phyloP scores from a whole-genome alignment of 2,329 filamentous ascomycete species.

The Fusarium pseudograminearum region DNA sequence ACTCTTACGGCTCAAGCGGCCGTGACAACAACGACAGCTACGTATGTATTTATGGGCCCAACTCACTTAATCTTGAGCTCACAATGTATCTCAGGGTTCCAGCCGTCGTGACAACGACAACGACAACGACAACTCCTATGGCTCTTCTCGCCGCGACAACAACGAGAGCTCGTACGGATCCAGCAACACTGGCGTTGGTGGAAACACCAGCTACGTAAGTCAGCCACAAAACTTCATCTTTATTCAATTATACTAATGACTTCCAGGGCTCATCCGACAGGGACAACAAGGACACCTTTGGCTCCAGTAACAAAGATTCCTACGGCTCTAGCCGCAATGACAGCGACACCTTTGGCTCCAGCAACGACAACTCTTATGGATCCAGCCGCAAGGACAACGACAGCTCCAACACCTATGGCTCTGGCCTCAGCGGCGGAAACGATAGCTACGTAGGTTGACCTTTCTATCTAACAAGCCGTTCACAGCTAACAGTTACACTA shows the following conservation, averaged over 20 bases:
- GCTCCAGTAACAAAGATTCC: neutral
- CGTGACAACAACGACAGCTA: constrained; percentile 21
- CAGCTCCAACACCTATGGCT: constrained; percentile 13
- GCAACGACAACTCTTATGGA: constrained; percentile 6
- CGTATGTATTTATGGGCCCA: constrained; percentile 1
- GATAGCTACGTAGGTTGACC: constrained; percentile 11
- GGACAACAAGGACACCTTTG: neutral
- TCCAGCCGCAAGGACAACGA: constrained; percentile 28
- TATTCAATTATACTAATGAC: neutral
- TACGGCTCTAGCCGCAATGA: constrained; percentile 5
- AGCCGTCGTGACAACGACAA: constrained; percentile 27
- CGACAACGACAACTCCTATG: constrained; percentile 26
- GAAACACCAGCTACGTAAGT: constrained; percentile 20
- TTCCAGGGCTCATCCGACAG: constrained; percentile 19
- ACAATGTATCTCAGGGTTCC: constrained; percentile 27
- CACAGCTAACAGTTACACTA: neutral
- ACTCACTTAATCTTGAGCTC: neutral
- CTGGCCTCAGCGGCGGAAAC: constrained; percentile 12
- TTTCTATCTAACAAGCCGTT: no score
- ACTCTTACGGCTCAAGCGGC: constrained; percentile 7
- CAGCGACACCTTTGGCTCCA: constrained; percentile 3
- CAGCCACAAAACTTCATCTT: neutral
- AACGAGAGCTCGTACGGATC: constrained; percentile 22
- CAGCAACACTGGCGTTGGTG: constrained; percentile 8
- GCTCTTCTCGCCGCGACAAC: constrained; percentile 9